Evolutionary conservation across 345 rosid genomes (phyloP), one percentile per base, ranked within the genome.

Genomic region (Salix koriyanagi): DNA sequence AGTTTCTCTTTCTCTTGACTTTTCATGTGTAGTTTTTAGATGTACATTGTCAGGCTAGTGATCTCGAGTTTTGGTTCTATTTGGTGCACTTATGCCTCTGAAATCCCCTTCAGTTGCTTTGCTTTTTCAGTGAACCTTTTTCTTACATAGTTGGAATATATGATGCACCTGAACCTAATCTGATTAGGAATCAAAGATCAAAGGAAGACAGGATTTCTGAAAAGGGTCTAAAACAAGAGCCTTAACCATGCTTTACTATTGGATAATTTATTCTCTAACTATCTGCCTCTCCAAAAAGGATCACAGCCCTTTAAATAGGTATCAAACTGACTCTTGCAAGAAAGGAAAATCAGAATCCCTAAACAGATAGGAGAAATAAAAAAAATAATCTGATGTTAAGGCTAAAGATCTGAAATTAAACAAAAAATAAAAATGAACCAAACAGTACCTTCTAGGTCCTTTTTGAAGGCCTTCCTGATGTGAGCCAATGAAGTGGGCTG

Each of bases 1-100:
- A 36, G 54, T 80, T 77, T 60, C 65, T 73, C 8, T 50, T 46
- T 23, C 30, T 80, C 13, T 54, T 69, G 76, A 65, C 28, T 72
- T 21, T 18, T 76, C 18, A 3, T 80, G 60, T 80, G 60, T 68
- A 19, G 21, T 42, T 74, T 5, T 21, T 32, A 69, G 13, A 60
- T 73, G 16, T 44, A 7, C 42, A 10, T 58, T 13, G 9, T 41
- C 34, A 75, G 28, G 52, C 68, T 52, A n/a, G 30, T 72, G 75
- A 81, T 74, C 54, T n/a, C 7, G 12, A 67, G 44, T 41, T 41
- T 41, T 41, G 44, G 13, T n/a, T 42, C 13, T 6, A 62, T 39
- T 16, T 14, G 26, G 46, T 74, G 3, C 19, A 26, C 19, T 28
- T 74, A n/a, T 12, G 25, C 58, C 42, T 73, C 69, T 28, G 30